Base-by-base conservation (phyloP, 139 green algal species). In the Chlorella sp. region DNA sequence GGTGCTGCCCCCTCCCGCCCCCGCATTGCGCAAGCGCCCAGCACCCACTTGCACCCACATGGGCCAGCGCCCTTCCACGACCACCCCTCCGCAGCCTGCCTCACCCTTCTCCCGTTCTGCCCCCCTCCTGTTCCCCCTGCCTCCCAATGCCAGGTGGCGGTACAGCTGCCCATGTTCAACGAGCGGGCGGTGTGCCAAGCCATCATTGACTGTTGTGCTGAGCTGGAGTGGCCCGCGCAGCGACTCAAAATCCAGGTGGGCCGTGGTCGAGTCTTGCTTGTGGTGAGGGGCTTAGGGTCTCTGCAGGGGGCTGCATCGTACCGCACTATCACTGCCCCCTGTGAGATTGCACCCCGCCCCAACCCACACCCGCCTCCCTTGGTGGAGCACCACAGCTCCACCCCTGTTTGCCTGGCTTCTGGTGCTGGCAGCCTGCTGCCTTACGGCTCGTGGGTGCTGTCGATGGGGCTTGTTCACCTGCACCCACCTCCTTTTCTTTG, bases 141-240 rank as follows among this genome's bases (percentile, higher is more conserved):
- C 1, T 40, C n/a, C n/a, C 73, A n/a, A 21, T 16, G 3, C 12
- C 96, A 95, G 91, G 97, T 99, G n/a, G 95, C 97, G 18, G 93
- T 99, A 34, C 97, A 99, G 94, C 95, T 99, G 69, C 97, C 97
- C 34, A 99, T 99, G 97, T 99, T 98, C 93, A 99, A 99, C 88
- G 97, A 99, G 90, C 89, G 93, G 24, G 93, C 92, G 21, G 94
- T 97, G 40, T 98, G 97, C 91, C 92, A 97, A 86, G 90, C 96
- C 68, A 95, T 96, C 89, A 98, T 98, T 78, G 95, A 96, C 90
- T 96, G 91, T 81, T 95, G 93, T 40, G 97, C 94, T 85, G 89
- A 96, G 91, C 86, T 98, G 90, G 83, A 95, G 26, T 98, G 96
- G 96, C 96, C 96, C 18, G 64, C 85, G 1, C 86, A 92, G 26